These are phyloP conservation scores for Favolaschia claudopus DNA, from an alignment of 768 basidiomycete species.

Conservation along the genomic window DNA sequence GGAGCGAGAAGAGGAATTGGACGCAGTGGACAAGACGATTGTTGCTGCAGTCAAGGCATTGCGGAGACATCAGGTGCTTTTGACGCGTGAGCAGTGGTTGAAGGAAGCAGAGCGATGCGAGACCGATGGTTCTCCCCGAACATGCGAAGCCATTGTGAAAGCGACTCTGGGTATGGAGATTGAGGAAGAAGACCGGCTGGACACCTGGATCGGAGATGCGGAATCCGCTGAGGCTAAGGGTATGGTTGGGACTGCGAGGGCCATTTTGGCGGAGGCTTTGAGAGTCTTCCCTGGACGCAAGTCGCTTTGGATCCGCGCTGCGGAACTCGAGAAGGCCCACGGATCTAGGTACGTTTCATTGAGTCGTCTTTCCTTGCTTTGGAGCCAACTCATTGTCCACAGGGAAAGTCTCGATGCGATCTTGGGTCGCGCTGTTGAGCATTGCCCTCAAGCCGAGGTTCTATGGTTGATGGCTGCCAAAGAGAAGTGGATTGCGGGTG, in stretches of 20 bases:
- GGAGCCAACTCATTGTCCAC: slow-evolving; percentile 2
- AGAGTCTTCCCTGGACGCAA: slow-evolving; percentile 89
- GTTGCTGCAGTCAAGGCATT: slow-evolving; percentile 83
- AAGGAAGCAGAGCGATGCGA: slow-evolving; percentile 95
- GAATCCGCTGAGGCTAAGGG: slow-evolving; percentile 80
- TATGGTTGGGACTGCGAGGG: slow-evolving; percentile 83
- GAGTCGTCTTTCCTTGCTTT: slow-evolving; percentile 3
- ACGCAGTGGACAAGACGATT: slow-evolving; percentile 87
- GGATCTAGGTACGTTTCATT: slow-evolving; percentile 67
- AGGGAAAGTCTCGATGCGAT: slow-evolving; percentile 86
- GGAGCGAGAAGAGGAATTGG: slow-evolving; percentile 69
- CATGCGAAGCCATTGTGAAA: slow-evolving; percentile 94
- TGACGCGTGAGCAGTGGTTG: slow-evolving; percentile 94
- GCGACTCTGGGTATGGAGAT: slow-evolving; percentile 93
- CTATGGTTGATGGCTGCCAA: slow-evolving; percentile 99
- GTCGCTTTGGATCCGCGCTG: slow-evolving; percentile 89
- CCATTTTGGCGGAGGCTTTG: slow-evolving; percentile 89
- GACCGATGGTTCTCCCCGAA: slow-evolving; percentile 80
- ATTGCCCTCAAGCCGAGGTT: slow-evolving; percentile 95
- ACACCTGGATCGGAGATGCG: slow-evolving; percentile 92
- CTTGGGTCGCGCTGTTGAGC: slow-evolving; percentile 81
- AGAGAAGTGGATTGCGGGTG: slow-evolving; percentile 91
- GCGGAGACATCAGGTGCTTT: slow-evolving; percentile 81
- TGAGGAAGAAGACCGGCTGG: slow-evolving; percentile 92
- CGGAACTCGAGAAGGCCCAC: slow-evolving; percentile 91